Base-by-base conservation (phyloP, 495 filamentous ascomycete genomes). In the Aspergillus mulundensis region DNA sequence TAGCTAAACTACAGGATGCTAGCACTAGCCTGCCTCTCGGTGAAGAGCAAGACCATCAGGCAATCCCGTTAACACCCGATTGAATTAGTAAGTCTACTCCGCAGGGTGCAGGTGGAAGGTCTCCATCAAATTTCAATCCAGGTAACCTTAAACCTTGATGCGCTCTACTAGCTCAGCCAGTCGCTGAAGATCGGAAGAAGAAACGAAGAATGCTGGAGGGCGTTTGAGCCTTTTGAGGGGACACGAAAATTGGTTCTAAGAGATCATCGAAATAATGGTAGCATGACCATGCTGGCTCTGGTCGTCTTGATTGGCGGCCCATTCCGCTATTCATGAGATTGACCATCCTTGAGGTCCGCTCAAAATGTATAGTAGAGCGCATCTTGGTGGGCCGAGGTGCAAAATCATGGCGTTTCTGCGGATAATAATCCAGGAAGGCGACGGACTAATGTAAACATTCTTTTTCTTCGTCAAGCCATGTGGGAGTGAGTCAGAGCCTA, bases 41-140 rank as follows among this genome's bases (percentile, higher is more conserved):
- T 54, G 43, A 46, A 18, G 10, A 45, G 6, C 20, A 5, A 28
- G 7, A 45, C 2, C 5, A 23, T 43, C 7, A 20, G n/a, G 12
- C 15, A 1, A 23, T 50, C 34, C 52, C 50, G 50, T 59, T 41
- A 32, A 54, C 56, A 59, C 50, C 50, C 50, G 42, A 24, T 30
- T n/a, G n/a, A n/a, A n/a, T n/a, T n/a, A n/a, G n/a, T n/a, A n/a
- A n/a, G n/a, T n/a, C n/a, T n/a, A n/a, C n/a, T n/a, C 25, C 25
- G 25, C 25, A 28, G 25, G 25, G 8, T 4, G 25, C 8, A 28
- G 25, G 3, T 28, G 4, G 25, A 28, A 28, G 25, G 25, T 28
- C 36, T 47, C 43, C 53, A 49, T 30, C 34, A 16, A 32, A n/a
- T n/a, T n/a, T n/a, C n/a, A n/a, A n/a, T 14, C 23, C 53, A 56